Conservation (phyloP, 257 asterid genomes). For the Ehretia macrophylla region DNA sequence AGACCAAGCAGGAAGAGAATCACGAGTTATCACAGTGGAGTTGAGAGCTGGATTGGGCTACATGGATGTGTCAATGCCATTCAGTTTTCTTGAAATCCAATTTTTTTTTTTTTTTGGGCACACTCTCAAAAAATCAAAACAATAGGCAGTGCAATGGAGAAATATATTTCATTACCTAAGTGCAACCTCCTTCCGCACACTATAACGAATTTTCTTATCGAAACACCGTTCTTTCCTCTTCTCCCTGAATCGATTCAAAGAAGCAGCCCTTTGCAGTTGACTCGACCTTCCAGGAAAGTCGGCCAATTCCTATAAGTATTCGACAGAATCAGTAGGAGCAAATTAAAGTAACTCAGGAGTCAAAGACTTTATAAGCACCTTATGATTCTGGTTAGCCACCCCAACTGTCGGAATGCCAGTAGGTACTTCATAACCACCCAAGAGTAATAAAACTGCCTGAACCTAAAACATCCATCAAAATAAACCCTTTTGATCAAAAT, state of each 20-base stretch:
- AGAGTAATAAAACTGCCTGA: conserved; percentile 76
- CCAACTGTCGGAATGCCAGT: conserved; percentile 59
- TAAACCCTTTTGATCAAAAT: not conserved
- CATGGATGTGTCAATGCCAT: no score
- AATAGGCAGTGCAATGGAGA: not conserved
- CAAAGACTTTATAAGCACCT: conserved; percentile 37
- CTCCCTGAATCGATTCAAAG: conserved; percentile 86
- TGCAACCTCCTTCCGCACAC: conserved; percentile 98
- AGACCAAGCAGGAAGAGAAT: not conserved
- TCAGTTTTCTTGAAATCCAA: no score
- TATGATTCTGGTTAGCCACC: conserved; percentile 60
- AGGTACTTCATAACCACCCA: conserved; percentile 92
- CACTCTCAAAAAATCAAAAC: not conserved
- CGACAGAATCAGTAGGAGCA: conserved; percentile 17
- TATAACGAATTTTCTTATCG: conserved; percentile 89
- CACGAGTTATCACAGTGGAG: no score
- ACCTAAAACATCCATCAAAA: conserved; percentile 41
- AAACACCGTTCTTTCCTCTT: conserved; percentile 92
- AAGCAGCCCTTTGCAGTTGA: conserved; percentile 91
- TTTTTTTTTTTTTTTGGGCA: no score
- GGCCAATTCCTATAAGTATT: conserved; percentile 42
- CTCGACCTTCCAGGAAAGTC: conserved; percentile 73
- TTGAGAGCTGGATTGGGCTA: no score
- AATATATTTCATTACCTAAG: conserved; percentile 51
- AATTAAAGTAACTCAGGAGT: conserved; percentile 9